Evolutionary conservation across 2,329 filamentous ascomycete genomes (phyloP).

Genomic region (Stagonosporopsis tanaceti): DNA sequence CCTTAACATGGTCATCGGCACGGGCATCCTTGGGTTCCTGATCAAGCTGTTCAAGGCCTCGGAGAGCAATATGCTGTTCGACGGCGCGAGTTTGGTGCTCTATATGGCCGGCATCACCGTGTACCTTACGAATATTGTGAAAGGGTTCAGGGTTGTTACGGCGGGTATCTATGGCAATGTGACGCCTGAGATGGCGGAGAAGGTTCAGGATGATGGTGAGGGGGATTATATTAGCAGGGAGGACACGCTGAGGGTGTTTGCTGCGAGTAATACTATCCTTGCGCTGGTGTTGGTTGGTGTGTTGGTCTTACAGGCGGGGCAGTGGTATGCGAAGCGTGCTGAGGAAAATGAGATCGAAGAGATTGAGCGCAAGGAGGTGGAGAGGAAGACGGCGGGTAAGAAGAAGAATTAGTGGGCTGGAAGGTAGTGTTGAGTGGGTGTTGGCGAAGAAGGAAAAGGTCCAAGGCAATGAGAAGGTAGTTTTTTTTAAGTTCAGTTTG

Average conservation of each 20-base stretch:
- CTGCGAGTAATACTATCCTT: conserved; percentile 95
- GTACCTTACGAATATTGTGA: conserved; percentile 96
- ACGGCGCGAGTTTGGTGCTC: conserved; percentile 74
- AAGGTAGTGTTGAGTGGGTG: neutral
- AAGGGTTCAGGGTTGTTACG: conserved; percentile 85
- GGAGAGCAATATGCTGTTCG: conserved; percentile 96
- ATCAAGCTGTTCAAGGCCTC: conserved; percentile 93
- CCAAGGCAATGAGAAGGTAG: neutral
- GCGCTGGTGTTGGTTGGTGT: conserved; percentile 92
- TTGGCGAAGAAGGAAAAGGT: neutral
- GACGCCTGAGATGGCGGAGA: conserved; percentile 45
- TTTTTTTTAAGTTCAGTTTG: neutral
- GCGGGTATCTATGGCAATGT: conserved; percentile 70
- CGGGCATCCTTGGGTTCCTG: conserved; percentile 87
- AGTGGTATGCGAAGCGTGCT: conserved; percentile 98
- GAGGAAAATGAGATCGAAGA: conserved; percentile 80
- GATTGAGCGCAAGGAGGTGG: conserved; percentile 59
- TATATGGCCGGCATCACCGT: conserved; percentile 89
- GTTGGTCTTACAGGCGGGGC: conserved; percentile 89
- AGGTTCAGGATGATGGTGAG: conserved; percentile 40
- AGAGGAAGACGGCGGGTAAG: conserved; percentile 44
- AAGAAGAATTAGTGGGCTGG: conserved; percentile 40
- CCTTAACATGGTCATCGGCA: conserved; percentile 89
- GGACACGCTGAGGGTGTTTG: conserved; percentile 88
- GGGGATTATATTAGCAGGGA: conserved; percentile 79